Conservation (phyloP, 2,329 filamentous ascomycete species). For the Daldinia sp. region DNA sequence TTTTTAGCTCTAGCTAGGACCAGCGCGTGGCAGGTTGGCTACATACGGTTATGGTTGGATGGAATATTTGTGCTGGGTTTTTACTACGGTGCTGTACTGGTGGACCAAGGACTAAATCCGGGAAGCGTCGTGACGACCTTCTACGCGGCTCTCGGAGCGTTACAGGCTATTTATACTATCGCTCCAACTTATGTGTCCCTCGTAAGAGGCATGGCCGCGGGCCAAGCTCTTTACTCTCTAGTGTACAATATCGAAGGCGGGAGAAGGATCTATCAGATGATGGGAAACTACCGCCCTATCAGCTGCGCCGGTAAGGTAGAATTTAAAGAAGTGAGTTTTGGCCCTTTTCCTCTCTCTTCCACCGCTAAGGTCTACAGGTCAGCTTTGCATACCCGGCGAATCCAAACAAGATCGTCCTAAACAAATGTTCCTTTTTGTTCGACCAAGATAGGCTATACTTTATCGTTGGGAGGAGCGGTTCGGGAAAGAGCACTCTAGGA, state of each 20-base stretch:
- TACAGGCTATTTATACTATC: slow-evolving; percentile 77
- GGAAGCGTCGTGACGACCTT: slow-evolving; percentile 84
- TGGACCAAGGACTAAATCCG: slow-evolving; percentile 66
- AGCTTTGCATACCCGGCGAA: slow-evolving; percentile 83
- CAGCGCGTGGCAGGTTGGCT: slow-evolving; percentile 75
- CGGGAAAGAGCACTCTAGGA: slow-evolving; percentile 88
- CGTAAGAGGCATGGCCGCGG: slow-evolving; percentile 81
- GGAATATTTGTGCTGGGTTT: slow-evolving; percentile 88
- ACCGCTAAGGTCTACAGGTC: slow-evolving; percentile 59
- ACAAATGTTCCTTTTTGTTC: slow-evolving; percentile 72
- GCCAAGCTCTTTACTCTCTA: slow-evolving; percentile 64
- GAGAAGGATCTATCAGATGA: slow-evolving; percentile 43
- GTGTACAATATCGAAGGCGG: slow-evolving; percentile 44
- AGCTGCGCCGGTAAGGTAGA: slow-evolving; percentile 72
- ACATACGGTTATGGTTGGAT: slow-evolving; percentile 77
- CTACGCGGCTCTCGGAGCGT: slow-evolving; percentile 79
- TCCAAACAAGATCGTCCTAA: slow-evolving; percentile 65
- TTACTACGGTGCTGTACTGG: slow-evolving; percentile 81
- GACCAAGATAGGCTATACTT: slow-evolving; percentile 77
- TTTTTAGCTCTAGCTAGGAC: slow-evolving; percentile 74
- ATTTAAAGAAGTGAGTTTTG: slow-evolving; percentile 67
- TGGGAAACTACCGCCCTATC: slow-evolving; percentile 47
- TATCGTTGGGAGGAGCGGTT: slow-evolving; percentile 85
- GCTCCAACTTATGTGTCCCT: slow-evolving; percentile 80
- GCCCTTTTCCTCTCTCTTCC: not conserved